Percentiles rank a stretch among this genome's conserved stretches.
Conservation (phyloP, 164 flowering plant genomes). For the Taxillus chinensis region DNA sequence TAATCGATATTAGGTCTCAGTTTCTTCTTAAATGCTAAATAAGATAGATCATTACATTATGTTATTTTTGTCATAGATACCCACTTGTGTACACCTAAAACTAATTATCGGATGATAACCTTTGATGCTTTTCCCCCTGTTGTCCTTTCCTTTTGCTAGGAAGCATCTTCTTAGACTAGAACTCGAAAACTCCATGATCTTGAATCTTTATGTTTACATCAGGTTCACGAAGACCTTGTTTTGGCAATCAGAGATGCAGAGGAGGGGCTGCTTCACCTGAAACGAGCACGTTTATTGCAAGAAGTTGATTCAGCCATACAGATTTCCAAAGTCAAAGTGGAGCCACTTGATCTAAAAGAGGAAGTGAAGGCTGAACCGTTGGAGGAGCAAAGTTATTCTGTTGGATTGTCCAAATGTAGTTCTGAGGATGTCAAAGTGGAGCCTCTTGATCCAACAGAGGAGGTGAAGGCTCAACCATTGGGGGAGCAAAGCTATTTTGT, state of each 20-base stretch:
- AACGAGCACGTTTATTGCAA: slow-evolving; percentile 63
- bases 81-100: too few relatives aligned
- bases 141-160: too few relatives aligned
- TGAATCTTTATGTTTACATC: slow-evolving; percentile 1
- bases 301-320: slow-evolving; percentile 48
- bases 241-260: slow-evolving; percentile 72
- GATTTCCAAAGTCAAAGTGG: slow-evolving; percentile 2
- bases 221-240: slow-evolving; percentile 86
- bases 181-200: slow-evolving; percentile 3
- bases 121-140: too few relatives aligned
- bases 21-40: too few relatives aligned
- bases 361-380: slow-evolving; percentile 46
- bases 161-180: background rate
- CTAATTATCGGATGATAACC: too few relatives aligned
- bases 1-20: too few relatives aligned
- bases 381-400: slow-evolving; percentile 27
- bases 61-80: too few relatives aligned
- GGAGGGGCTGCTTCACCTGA: slow-evolving; percentile 71
- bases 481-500: slow-evolving; percentile 30
- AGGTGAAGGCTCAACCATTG: slow-evolving; percentile 43
- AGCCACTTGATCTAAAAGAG: slow-evolving; percentile 5
- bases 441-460: slow-evolving; percentile 29
- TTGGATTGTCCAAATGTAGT: slow-evolving; percentile 27
- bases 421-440: slow-evolving; percentile 39
- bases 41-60: too few relatives aligned